A percentile compares a stretch with the other conserved stretches of the same genome.
Conservation (phyloP, 345 rosid species). For the Melaleuca alternifolia region DNA sequence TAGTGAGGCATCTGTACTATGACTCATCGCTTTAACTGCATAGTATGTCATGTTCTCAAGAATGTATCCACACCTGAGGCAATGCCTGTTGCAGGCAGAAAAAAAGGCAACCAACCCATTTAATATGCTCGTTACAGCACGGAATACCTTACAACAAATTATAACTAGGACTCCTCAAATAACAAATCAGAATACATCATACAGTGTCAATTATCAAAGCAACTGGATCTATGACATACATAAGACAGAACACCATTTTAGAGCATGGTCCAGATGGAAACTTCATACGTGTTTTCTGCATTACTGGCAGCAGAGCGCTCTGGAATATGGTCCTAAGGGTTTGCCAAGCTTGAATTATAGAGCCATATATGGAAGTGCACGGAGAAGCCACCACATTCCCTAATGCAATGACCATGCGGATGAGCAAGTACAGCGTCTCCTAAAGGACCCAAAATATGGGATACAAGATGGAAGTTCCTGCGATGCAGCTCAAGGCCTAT, state of each 20-base stretch:
- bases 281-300: conserved; percentile 48
- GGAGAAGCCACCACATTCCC: conserved; percentile 31
- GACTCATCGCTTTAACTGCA: not conserved
- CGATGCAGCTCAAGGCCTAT: conserved; percentile 4
- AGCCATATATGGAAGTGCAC: conserved; percentile 29
- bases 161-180: not conserved
- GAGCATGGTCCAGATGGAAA: conserved; percentile 80
- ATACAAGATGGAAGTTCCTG: conserved; percentile 49
- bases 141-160: conserved; percentile 47
- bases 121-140: too few species aligned
- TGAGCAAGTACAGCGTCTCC: conserved; percentile 61
- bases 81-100: too few species aligned
- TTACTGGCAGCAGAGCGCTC: conserved; percentile 53
- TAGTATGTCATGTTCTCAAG: too few species aligned
- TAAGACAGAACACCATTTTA: conserved; percentile 98
- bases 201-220: not conserved
- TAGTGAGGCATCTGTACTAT: not conserved
- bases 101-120: too few species aligned
- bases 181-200: conserved; percentile 4
- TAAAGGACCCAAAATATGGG: conserved; percentile 59
- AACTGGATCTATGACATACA: conserved; percentile 19
- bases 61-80: too few species aligned
- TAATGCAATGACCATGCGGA: conserved; percentile 47
- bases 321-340: conserved; percentile 36
- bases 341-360: conserved; percentile 44